A percentile compares a stretch with the other conserved stretches of the same genome.
Evolutionary conservation across 2,329 filamentous ascomycete species (phyloP).

Genomic region (Cercospora canescens): DNA sequence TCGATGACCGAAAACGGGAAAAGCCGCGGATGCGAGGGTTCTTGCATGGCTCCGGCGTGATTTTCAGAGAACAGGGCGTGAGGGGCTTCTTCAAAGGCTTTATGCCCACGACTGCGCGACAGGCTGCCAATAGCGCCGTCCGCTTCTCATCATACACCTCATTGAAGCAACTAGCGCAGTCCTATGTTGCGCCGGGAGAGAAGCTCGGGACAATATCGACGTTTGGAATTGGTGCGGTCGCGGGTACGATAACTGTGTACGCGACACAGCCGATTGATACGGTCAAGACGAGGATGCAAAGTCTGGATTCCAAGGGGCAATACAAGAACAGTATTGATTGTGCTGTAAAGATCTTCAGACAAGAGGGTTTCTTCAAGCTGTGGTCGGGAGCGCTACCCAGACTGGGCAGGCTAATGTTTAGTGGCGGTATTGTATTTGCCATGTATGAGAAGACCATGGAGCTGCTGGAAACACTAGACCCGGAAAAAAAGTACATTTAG

Average conservation of each 20-base stretch:
- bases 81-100: constrained; percentile 97
- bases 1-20: constrained; percentile 87
- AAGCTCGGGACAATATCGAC: constrained; percentile 87
- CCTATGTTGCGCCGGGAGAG: constrained; percentile 90
- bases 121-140: constrained; percentile 90
- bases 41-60: constrained; percentile 83
- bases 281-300: constrained; percentile 97
- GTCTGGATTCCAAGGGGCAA: constrained; percentile 73
- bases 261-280: constrained; percentile 77
- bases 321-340: constrained; percentile 91
- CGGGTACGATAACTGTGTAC: constrained; percentile 87
- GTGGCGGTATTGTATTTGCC: constrained; percentile 95
- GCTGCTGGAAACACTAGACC: constrained; percentile 75
- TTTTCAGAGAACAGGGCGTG: constrained; percentile 82
- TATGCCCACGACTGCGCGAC: constrained; percentile 88
- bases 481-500: constrained; percentile 74
- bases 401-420: constrained; percentile 80
- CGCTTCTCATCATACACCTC: constrained; percentile 94
- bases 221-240: constrained; percentile 85
- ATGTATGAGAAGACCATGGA: constrained; percentile 98
- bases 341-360: constrained; percentile 76
- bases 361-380: constrained; percentile 86
- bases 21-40: constrained; percentile 90
- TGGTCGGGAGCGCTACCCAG: constrained; percentile 93
- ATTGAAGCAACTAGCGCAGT: constrained; percentile 86